Conservation (phyloP, 257 asterid genomes). For the Salvia rosmarinus region DNA sequence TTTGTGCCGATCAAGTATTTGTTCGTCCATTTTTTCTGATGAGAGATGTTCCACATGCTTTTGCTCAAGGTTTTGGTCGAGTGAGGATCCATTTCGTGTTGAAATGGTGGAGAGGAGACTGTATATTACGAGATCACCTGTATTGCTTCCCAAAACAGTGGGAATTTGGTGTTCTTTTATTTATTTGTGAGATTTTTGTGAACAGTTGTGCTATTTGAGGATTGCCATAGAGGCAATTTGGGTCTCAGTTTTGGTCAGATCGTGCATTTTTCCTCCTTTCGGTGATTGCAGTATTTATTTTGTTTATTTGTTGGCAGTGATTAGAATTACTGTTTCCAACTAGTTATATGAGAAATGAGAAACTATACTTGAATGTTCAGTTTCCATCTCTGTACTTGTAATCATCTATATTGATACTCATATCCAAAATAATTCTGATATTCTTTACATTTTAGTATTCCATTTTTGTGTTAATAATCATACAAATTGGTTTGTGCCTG, state of each 20-base stretch:
- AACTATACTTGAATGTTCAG: not conserved
- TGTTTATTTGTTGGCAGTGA: conserved; percentile 21
- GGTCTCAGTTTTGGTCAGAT: conserved; percentile 62
- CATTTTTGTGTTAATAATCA: too few species aligned
- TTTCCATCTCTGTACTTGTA: not conserved
- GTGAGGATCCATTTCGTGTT: conserved; percentile 41
- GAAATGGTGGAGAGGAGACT: conserved; percentile 40
- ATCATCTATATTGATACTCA: too few species aligned
- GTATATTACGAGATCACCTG: conserved; percentile 46
- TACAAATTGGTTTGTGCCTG: too few species aligned
- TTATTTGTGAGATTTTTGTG: conserved; percentile 31
- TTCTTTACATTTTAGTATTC: too few species aligned
- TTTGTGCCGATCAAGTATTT: conserved; percentile 33
- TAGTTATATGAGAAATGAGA: conserved; percentile 21
- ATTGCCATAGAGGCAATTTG: conserved; percentile 40
- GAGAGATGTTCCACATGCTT: conserved; percentile 38
- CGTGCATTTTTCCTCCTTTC: not conserved
- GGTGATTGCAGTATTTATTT: conserved; percentile 33
- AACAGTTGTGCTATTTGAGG: conserved; percentile 36
- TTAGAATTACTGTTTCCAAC: conserved; percentile 29
- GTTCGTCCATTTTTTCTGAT: conserved; percentile 39
- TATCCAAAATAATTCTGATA: too few species aligned
- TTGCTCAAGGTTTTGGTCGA: conserved; percentile 44
- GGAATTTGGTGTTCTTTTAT: not conserved
- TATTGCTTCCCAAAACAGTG: conserved; percentile 30